phyloP scores from a whole-genome alignment of 345 rosid species.

The Abelmoschus esculentus region DNA sequence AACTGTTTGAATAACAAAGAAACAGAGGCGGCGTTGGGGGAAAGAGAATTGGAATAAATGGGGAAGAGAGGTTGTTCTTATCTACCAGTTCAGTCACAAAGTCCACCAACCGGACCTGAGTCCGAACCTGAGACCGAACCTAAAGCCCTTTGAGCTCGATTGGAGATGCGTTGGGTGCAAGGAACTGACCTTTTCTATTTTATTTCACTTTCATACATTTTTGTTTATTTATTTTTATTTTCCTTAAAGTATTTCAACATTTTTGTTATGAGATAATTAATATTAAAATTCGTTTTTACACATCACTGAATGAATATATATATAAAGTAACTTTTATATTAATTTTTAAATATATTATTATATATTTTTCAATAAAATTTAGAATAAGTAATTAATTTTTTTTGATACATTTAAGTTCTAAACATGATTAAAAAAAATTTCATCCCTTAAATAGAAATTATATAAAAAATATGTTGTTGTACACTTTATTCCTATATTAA shows the following conservation, averaged over 20 bases:
- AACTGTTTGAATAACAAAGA: background rate
- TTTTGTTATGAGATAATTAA: background rate
- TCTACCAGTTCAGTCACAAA: slow-evolving; percentile 28
- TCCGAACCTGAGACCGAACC: slow-evolving; percentile 28
- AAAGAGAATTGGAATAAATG: background rate
- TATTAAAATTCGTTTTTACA: background rate
- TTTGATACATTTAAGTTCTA: no score
- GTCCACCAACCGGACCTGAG: slow-evolving; percentile 29
- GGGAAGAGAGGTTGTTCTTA: slow-evolving; percentile 45
- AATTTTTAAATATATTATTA: no score
- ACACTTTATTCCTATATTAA: no score
- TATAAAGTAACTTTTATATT: no score
- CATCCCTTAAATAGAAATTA: no score
- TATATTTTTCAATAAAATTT: no score
- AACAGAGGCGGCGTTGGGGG: slow-evolving; percentile 6
- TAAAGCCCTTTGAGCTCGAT: background rate
- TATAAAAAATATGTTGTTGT: no score
- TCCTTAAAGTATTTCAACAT: background rate
- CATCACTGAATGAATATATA: no score
- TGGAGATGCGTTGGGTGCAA: slow-evolving; percentile 42
- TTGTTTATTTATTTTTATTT: background rate
- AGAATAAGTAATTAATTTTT: no score
- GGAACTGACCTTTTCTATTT: slow-evolving; percentile 50
- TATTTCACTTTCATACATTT: slow-evolving; percentile 30
- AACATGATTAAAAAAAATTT: no score